Base-by-base conservation (phyloP, 257 asterid genomes). In the Solanum gracilifrons region DNA sequence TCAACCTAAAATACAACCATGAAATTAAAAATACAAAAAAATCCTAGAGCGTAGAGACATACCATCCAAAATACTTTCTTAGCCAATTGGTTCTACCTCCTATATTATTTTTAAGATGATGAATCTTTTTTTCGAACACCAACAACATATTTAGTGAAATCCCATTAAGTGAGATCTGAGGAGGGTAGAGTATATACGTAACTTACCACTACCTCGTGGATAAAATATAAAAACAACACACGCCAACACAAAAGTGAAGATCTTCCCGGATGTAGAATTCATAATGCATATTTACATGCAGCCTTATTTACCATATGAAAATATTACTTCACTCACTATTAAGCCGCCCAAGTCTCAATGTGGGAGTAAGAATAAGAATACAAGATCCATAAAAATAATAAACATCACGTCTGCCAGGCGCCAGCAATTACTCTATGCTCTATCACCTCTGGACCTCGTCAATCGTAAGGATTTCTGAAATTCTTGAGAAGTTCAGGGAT, bases 401-500 rank as follows among this genome's bases (percentile, higher is more conserved):
- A 41, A 46, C 29, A 80, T 46, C 41, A 46, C 11, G 16, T 15
- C 37, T 43, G 4, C 7, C 51, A 43, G 62, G 9, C 21, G 62
- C 62, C 20, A 27, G 85, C 36, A 80, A 46, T 27, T 31, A 29
- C 18, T 27, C 27, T 46, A 46, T 20, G 12, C 11, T 46, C 16
- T 29, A 29, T 46, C 85, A 46, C 68, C 85, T 29, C 41, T 9
- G 85, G 41, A 7, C 68, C 85, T 80, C 29, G 5, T 80, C 90
- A 97, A 48, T 95, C 99, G 36, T 95, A 95, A 11, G 99, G 99
- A 90, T 95, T 97, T 87, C 98, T 92, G 80, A 97, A 96, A 75
- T 92, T 96, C 93, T 97, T 95, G 88, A 96, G 90, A 41, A 97
- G 99, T 2, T 94, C 94, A 4, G 99, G 99, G 84, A 97, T 96